These are phyloP conservation scores for Colletotrichum cereale DNA, from an alignment of 2,329 filamentous ascomycete species.

Conservation along the genomic window DNA sequence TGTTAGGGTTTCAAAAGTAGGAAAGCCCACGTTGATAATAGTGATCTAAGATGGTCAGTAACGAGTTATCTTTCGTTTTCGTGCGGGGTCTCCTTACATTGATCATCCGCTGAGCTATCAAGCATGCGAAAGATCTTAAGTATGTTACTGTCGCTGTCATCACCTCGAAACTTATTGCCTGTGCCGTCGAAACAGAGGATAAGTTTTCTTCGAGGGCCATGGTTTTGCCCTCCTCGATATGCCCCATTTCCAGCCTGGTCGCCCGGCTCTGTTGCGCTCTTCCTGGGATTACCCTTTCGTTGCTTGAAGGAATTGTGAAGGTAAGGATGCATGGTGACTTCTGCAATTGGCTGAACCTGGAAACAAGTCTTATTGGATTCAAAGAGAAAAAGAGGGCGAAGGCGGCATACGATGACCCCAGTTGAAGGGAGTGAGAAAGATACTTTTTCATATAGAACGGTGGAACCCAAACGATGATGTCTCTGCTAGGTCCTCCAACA, in stretches of 20 bases:
- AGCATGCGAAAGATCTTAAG: slow-evolving; percentile 79
- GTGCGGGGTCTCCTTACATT: slow-evolving; percentile 57
- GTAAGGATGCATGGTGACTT: slow-evolving; percentile 7
- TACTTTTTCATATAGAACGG: slow-evolving; percentile 11
- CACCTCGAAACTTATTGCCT: slow-evolving; percentile 73
- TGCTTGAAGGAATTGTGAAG: background rate
- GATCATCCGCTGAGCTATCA: slow-evolving; percentile 71
- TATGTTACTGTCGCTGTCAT: slow-evolving; percentile 74
- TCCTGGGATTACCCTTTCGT: background rate
- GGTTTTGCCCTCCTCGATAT: slow-evolving; percentile 1
- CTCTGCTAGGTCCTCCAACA: background rate
- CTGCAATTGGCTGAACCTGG: background rate
- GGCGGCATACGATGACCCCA: background rate
- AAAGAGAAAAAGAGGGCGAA: background rate
- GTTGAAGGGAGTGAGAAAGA: background rate
- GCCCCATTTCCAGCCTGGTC: slow-evolving; percentile 4
- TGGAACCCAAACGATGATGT: background rate
- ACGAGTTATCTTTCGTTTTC: too few relatives aligned
- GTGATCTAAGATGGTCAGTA: slow-evolving; percentile 54
- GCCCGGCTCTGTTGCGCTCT: background rate
- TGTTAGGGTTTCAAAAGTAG: too few relatives aligned
- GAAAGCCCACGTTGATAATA: slow-evolving; percentile 70
- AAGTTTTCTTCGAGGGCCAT: slow-evolving; percentile 55
- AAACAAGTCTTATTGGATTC: background rate
- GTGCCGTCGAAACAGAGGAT: slow-evolving; percentile 74